Base-by-base conservation (phyloP, 2,329 filamentous ascomycete species). In the Ploettnerulaceae sp. region DNA sequence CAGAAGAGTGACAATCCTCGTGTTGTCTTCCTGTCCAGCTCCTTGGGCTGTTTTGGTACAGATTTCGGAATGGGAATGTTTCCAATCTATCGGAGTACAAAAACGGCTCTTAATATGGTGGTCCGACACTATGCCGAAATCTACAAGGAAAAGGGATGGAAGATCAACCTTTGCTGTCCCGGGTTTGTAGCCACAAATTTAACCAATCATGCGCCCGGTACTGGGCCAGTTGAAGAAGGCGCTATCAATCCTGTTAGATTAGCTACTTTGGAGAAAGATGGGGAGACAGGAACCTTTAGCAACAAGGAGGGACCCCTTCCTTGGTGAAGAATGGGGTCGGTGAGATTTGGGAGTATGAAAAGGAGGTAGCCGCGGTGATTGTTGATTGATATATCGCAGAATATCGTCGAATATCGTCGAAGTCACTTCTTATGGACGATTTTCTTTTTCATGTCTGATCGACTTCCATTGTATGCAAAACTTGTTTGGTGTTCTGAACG, bases 251-350 rank as follows among this genome's bases (percentile, higher is more conserved):
- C 32, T 22, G 51, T 52, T 11, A 45, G 49, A 31, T 45, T 56
- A 37, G 52, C 54, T 4, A 51, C 49, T 3, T 25, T 54, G 17
- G 49, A 44, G 22, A 37, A 51, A 18, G 47, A 56, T 45, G 54
- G 54, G n/a, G 49, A 54, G 47, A 58, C 58, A 26, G 58, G 56
- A 14, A 62, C 59, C 7, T 53, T 47, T 26, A 45, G 45, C 7
- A 37, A 48, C 17, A 49, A 44, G 8, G 43, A 54, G 25, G 53
- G 53, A 6, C 32, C 38, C 6, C 3, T 52, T 8, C 40, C 45
- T 6, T 55, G 53, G 50, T 51, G 29, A 46, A 29, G 11, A 29
- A 29, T 29, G 7, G 7, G n/a, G n/a, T n/a, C n/a, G n/a, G n/a
- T n/a, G n/a, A n/a, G n/a, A n/a, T n/a, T n/a, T n/a, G n/a, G n/a